A percentile compares a stretch with the other conserved stretches of the same genome.
Conservation (phyloP, 306 rosid genomes). For the Medicago truncatula region MtrunA17r5.0-ANR NC_053046.1:16567001-16567500, state of each 20-base stretch:
- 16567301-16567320: conserved; percentile 94
- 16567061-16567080: conserved; percentile 37
- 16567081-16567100: conserved; percentile 81
- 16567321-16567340: conserved; percentile 35
- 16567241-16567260: conserved; percentile 38
- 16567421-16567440: no score
- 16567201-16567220: conserved; percentile 13
- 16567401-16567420: no score
- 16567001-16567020: conserved; percentile 23
- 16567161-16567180: conserved; percentile 16
- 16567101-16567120: conserved; percentile 84
- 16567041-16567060: not conserved
- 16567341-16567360: conserved; percentile 6
- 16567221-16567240: not conserved
- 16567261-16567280: conserved; percentile 82
- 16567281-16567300: conserved; percentile 93
- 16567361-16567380: no score
- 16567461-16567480: no score
- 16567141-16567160: conserved; percentile 85
- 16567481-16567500: no score
- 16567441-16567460: no score
- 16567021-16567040: conserved; percentile 7
- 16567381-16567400: no score
- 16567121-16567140: conserved; percentile 74
- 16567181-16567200: conserved; percentile 27